Evolutionary conservation across 441 rosid species (phyloP).

Genomic region (Eutrema salsugineum): DNA sequence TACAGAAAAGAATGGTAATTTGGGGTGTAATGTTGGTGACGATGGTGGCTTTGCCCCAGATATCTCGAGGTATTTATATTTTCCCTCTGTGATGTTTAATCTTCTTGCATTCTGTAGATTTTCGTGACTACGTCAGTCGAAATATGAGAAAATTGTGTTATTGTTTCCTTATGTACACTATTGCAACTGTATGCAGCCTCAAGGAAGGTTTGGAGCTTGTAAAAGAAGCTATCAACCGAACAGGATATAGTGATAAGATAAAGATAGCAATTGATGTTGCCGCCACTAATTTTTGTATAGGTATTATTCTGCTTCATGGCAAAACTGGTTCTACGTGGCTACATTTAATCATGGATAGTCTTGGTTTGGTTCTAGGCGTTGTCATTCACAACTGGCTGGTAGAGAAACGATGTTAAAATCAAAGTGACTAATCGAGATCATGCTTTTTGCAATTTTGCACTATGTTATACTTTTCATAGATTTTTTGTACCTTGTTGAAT

Average conservation of each 20-base stretch:
- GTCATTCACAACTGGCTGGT: neutral
- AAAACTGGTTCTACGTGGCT: constrained; percentile 1
- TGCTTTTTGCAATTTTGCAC: constrained; percentile 1
- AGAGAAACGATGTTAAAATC: neutral
- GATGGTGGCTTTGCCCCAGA: constrained; percentile 98
- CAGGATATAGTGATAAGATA: constrained; percentile 77
- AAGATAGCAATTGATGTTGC: constrained; percentile 89
- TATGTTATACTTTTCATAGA: neutral
- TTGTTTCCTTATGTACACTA: neutral
- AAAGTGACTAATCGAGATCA: neutral
- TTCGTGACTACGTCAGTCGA: neutral
- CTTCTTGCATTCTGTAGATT: constrained; percentile 5
- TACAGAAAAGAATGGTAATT: constrained; percentile 69
- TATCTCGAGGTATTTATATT: constrained; percentile 64
- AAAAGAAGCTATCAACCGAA: constrained; percentile 90
- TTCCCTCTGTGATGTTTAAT: constrained; percentile 17
- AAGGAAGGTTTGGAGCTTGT: constrained; percentile 93
- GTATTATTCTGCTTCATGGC: constrained; percentile 40
- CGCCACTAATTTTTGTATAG: constrained; percentile 86
- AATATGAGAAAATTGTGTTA: neutral
- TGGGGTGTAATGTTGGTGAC: constrained; percentile 88
- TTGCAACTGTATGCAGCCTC: constrained; percentile 52
- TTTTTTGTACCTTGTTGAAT: neutral
- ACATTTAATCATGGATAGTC: neutral
- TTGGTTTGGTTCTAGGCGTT: constrained; percentile 9